A percentile compares a stretch with the other conserved stretches of the same genome.
Evolutionary conservation across 257 asterid genomes (phyloP).

Genomic region (Echites panduratus): DNA sequence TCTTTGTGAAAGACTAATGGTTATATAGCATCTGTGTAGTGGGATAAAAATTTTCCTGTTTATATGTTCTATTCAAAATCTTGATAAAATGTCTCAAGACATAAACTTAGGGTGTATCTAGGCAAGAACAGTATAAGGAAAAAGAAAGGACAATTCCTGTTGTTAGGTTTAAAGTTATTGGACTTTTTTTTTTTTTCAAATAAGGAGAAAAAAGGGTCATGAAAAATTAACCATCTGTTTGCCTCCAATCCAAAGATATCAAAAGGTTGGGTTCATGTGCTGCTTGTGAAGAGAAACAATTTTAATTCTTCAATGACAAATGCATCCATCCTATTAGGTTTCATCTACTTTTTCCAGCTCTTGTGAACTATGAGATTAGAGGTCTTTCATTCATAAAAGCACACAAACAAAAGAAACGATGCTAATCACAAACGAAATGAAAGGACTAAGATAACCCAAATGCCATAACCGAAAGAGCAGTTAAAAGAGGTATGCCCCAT

Average conservation of each 20-base stretch:
- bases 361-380: neutral
- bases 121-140: neutral
- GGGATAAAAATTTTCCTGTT: neutral
- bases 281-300: neutral
- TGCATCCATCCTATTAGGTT: neutral
- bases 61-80: neutral
- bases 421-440: neutral
- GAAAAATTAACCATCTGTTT: neutral
- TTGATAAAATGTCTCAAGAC: neutral
- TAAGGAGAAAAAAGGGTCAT: too few relatives aligned
- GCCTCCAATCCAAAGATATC: neutral
- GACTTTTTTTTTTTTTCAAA: too few relatives aligned
- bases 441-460: neutral
- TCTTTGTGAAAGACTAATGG: too few relatives aligned
- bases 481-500: too few relatives aligned
- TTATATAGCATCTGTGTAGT: too few relatives aligned
- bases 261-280: neutral
- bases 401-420: neutral
- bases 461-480: too few relatives aligned
- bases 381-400: neutral
- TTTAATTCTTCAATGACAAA: conserved; percentile 1
- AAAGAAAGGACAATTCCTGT: too few relatives aligned
- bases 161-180: neutral
- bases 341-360: neutral
- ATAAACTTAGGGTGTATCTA: neutral